Evolutionary conservation across 495 filamentous ascomycete species (phyloP).

Genomic region (Bacidia rubella): DNA sequence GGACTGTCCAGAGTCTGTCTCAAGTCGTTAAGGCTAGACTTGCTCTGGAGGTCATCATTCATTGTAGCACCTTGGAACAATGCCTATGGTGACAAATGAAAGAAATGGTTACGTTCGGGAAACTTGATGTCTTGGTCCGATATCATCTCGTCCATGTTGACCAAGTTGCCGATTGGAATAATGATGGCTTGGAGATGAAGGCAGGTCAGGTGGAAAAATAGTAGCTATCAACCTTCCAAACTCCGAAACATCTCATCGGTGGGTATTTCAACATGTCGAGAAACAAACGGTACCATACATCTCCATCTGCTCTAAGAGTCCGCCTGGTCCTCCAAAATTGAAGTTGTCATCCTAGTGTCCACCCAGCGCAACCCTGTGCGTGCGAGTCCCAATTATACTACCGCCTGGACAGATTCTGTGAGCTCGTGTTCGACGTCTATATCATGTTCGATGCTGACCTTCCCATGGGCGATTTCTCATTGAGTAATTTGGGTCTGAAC

Average conservation of each 20-base stretch:
- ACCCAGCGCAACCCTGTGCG: too few species aligned
- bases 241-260: neutral
- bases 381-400: neutral
- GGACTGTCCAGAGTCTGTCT: too few species aligned
- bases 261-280: neutral
- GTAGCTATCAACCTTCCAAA: neutral
- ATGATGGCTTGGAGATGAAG: neutral
- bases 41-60: too few species aligned
- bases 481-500: conserved; percentile 45
- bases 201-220: neutral
- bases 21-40: too few species aligned
- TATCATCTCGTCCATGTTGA: too few species aligned
- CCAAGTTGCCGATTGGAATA: neutral
- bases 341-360: too few species aligned
- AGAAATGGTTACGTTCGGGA: too few species aligned
- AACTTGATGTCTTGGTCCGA: too few species aligned
- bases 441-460: conserved; percentile 20
- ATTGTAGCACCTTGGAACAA: too few species aligned
- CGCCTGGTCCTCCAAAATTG: neutral
- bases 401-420: neutral
- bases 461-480: conserved; percentile 32
- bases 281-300: neutral
- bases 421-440: neutral
- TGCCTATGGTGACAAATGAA: too few species aligned
- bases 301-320: neutral